Percentiles rank a stretch among this genome's conserved stretches.
Evolutionary conservation across 495 filamentous ascomycete species (phyloP).

Genomic region (Gamarada debralockiae): DNA sequence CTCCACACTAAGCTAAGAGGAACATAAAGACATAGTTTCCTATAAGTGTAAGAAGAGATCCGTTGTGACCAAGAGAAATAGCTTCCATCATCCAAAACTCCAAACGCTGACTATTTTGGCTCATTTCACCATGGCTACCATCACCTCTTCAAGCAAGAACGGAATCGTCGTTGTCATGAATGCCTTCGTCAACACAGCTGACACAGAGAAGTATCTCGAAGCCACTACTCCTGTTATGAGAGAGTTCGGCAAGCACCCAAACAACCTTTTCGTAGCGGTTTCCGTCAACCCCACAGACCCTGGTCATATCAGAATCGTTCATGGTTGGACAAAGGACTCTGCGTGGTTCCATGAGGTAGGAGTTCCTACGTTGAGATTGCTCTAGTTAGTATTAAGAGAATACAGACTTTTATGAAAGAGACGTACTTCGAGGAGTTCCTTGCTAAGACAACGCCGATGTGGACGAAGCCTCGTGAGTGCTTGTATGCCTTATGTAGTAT

Average conservation of each 20-base stretch:
- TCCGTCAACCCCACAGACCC: neutral
- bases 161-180: neutral
- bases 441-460: neutral
- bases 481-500: too few species aligned
- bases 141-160: too few species aligned
- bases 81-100: too few species aligned
- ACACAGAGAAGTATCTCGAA: neutral
- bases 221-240: neutral
- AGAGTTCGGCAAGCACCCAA: neutral
- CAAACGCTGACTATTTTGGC: too few species aligned
- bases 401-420: neutral
- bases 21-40: too few species aligned
- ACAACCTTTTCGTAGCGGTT: neutral
- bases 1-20: too few species aligned
- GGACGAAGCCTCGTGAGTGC: slow-evolving; percentile 4
- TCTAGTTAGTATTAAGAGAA: neutral
- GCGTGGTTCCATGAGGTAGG: neutral
- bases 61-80: too few species aligned
- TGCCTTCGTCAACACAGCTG: neutral
- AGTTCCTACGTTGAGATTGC: neutral
- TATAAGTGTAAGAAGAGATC: too few species aligned
- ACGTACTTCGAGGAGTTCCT: neutral
- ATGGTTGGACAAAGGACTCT: neutral
- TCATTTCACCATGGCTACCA: too few species aligned
- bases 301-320: neutral